Conservation (phyloP, 73 alveolate genomes). For the Tetrahymena borealis region DNA sequence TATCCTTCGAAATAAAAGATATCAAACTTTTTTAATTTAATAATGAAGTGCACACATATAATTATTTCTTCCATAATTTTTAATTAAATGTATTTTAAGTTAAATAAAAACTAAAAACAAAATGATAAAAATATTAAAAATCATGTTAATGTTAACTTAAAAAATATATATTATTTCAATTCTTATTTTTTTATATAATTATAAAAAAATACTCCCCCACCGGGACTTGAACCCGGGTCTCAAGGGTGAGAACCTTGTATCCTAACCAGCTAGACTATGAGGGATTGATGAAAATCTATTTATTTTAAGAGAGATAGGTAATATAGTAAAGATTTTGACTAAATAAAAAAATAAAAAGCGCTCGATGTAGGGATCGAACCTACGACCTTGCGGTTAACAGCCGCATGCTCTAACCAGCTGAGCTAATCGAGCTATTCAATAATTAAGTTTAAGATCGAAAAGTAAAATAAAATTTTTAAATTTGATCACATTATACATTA, state of each 20-base stretch:
- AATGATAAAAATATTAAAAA: too few species aligned
- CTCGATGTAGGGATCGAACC: not conserved
- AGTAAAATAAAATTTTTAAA: too few species aligned
- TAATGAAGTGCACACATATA: too few species aligned
- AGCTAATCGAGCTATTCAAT: not conserved
- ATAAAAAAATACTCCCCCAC: not conserved
- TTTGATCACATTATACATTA: too few species aligned
- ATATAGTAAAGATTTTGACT: not conserved
- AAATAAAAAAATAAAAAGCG: not conserved
- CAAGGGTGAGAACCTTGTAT: slow-evolving; percentile 4
- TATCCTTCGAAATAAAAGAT: too few species aligned
- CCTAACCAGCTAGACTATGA: slow-evolving; percentile 4
- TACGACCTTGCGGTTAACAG: not conserved
- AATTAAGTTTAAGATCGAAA: not conserved
- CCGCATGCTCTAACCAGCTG: not conserved
- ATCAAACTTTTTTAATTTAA: too few species aligned
- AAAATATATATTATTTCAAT: too few species aligned
- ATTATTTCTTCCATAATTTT: too few species aligned
- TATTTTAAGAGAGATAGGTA: not conserved
- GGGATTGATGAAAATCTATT: not conserved
- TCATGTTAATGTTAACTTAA: too few species aligned
- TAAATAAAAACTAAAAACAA: too few species aligned
- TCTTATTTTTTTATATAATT: not conserved
- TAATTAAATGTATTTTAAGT: too few species aligned
- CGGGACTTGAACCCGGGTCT: slow-evolving; percentile 8